These are phyloP conservation scores for Colletotrichum sp. DNA, from an alignment of 2,329 filamentous ascomycete genomes.

Conservation along the genomic window DNA sequence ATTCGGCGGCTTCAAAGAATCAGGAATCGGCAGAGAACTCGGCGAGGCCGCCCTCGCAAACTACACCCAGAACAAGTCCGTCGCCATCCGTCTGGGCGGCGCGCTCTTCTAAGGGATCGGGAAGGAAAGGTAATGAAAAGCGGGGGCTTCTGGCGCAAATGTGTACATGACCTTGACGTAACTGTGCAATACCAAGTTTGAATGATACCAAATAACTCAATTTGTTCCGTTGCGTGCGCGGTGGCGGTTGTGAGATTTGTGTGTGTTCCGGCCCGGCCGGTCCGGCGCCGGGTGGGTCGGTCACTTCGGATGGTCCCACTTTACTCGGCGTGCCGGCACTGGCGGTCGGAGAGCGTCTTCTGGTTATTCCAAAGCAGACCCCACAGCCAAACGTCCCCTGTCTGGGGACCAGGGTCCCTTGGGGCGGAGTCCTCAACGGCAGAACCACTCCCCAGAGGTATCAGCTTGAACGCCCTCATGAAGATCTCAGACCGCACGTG, in stretches of 20 bases:
- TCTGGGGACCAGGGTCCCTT: background rate
- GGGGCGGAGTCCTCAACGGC: background rate
- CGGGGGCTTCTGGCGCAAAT: conserved; percentile 13
- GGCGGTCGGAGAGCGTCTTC: background rate
- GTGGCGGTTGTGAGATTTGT: background rate
- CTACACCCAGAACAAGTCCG: conserved; percentile 74
- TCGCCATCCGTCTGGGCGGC: conserved; percentile 59
- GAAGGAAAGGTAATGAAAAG: conserved; percentile 9
- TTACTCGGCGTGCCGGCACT: background rate
- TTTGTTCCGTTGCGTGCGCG: background rate
- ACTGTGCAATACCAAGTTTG: conserved; percentile 13
- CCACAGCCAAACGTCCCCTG: background rate
- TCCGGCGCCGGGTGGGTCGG: background rate
- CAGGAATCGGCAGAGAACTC: conserved; percentile 78
- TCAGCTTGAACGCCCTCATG: background rate
- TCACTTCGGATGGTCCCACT: background rate
- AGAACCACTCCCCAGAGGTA: background rate
- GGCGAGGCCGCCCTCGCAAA: conserved; percentile 70
- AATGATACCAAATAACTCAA: conserved; percentile 14
- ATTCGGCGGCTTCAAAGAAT: conserved; percentile 82
- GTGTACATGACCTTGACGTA: conserved; percentile 21
- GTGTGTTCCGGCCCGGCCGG: background rate
- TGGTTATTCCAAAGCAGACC: background rate
- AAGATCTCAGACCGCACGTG: background rate
- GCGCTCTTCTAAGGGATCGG: conserved; percentile 40